These are phyloP conservation scores for Arthromyces matolae DNA, from an alignment of 768 basidiomycete genomes.

Conservation along the genomic window DNA sequence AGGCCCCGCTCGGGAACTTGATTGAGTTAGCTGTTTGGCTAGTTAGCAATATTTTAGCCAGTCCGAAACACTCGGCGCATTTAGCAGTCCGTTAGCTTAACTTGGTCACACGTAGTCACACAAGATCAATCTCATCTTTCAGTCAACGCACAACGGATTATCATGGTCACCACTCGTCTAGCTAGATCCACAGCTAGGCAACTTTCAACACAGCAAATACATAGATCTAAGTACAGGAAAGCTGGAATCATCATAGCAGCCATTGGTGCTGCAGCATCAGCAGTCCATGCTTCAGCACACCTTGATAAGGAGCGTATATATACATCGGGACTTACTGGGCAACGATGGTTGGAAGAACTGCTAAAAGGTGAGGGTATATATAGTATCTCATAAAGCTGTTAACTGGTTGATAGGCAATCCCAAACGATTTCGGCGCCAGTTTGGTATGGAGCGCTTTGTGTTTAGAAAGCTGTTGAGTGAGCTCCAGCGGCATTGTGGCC, in stretches of 20 bases:
- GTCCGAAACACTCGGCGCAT: neutral
- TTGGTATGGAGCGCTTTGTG: conserved; percentile 26
- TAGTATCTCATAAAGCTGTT: no score
- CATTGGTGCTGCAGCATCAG: neutral
- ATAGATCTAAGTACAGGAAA: neutral
- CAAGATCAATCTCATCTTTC: neutral
- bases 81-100: neutral
- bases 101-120: neutral
- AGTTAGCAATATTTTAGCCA: neutral
- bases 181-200: neutral
- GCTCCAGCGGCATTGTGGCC: conserved; percentile 9
- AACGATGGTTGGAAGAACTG: conserved; percentile 22
- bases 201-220: neutral
- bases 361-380: neutral
- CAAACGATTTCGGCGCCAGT: conserved; percentile 16
- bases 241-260: conserved; percentile 1
- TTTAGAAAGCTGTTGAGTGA: conserved; percentile 25
- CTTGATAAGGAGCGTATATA: conserved; percentile 7
- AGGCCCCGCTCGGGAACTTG: neutral
- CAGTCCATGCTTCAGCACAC: neutral
- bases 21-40: no score
- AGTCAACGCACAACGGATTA: neutral
- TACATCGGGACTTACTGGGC: conserved; percentile 23
- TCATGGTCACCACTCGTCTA: neutral
- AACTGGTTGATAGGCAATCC: conserved; percentile 17